These are phyloP conservation scores for Xylaria digitata DNA, from an alignment of 2,329 filamentous ascomycete species.

Conservation along the genomic window DNA sequence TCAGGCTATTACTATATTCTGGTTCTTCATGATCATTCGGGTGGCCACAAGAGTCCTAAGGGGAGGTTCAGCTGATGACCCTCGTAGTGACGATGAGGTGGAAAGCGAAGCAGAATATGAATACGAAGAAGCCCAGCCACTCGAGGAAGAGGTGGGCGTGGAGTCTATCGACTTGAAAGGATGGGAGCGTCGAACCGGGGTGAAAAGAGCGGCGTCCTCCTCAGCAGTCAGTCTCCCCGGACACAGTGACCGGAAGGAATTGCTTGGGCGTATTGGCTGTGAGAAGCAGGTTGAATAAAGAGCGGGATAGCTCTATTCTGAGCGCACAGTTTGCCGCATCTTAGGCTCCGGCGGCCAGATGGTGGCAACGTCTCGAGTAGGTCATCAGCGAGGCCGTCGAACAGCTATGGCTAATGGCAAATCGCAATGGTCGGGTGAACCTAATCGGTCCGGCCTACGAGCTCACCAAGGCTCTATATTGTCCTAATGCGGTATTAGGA, in stretches of 20 bases:
- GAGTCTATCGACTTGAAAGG: constrained; percentile 75
- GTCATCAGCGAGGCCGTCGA: constrained; percentile 10
- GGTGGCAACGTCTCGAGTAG: constrained; percentile 8
- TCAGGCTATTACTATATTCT: constrained; percentile 82
- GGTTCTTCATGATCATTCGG: constrained; percentile 89
- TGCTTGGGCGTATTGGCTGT: constrained; percentile 84
- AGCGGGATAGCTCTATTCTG: constrained; percentile 2
- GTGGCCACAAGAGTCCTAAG: constrained; percentile 84
- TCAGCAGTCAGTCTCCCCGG: constrained; percentile 74
- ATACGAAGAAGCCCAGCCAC: constrained; percentile 65
- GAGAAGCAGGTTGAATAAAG: constrained; percentile 74
- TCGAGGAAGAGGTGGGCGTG: constrained; percentile 81
- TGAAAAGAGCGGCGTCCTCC: constrained; percentile 64
- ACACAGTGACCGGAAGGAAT: constrained; percentile 81
- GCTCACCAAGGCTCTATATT: constrained; percentile 19
- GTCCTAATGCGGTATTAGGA: constrained; percentile 11
- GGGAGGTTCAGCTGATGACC: constrained; percentile 83
- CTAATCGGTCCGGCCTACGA: neutral
- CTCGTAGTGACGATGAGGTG: constrained; percentile 87
- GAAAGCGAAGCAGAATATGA: constrained; percentile 67
- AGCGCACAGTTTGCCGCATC: constrained; percentile 18
- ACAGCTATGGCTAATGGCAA: constrained; percentile 6
- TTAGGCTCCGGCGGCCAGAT: constrained; percentile 19
- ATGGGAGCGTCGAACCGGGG: constrained; percentile 68
- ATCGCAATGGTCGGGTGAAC: constrained; percentile 8